Evolutionary conservation across 202 grass and related monocot species (phyloP).

Genomic region (Carex arenaria): DNA sequence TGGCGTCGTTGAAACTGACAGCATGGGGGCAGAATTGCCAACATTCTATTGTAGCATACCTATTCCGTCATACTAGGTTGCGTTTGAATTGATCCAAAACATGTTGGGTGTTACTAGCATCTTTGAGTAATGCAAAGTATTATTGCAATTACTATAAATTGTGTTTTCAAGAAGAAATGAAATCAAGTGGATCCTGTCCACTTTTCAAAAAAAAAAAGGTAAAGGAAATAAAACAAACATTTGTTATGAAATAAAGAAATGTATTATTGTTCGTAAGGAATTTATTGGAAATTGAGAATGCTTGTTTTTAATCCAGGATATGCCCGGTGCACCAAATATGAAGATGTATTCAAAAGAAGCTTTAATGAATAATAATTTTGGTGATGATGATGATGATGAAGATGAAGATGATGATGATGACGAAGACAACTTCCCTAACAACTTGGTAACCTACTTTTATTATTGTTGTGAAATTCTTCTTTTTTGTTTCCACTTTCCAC

Average conservation of each 20-base stretch:
- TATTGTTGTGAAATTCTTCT: constrained; percentile 1
- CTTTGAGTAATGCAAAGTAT: neutral
- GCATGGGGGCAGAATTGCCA: neutral
- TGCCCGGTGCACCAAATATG: constrained; percentile 83
- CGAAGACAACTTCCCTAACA: constrained; percentile 55
- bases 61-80: neutral
- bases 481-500: neutral
- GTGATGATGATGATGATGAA: constrained; percentile 55
- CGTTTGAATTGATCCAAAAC: neutral
- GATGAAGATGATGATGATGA: constrained; percentile 49
- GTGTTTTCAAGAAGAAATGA: neutral
- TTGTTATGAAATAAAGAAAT: neutral
- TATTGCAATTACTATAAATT: neutral
- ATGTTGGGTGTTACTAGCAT: neutral
- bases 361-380: constrained; percentile 83
- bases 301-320: constrained; percentile 40
- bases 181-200: neutral
- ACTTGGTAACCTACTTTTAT: constrained; percentile 46
- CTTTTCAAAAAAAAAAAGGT: neutral
- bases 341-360: constrained; percentile 93
- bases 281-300: neutral
- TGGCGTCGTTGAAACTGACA: neutral
- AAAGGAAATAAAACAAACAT: neutral
- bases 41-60: neutral
- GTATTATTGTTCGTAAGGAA: neutral